phyloP scores from a whole-genome alignment of 164 flowering plant genomes.

The Buxus sempervirens region DNA sequence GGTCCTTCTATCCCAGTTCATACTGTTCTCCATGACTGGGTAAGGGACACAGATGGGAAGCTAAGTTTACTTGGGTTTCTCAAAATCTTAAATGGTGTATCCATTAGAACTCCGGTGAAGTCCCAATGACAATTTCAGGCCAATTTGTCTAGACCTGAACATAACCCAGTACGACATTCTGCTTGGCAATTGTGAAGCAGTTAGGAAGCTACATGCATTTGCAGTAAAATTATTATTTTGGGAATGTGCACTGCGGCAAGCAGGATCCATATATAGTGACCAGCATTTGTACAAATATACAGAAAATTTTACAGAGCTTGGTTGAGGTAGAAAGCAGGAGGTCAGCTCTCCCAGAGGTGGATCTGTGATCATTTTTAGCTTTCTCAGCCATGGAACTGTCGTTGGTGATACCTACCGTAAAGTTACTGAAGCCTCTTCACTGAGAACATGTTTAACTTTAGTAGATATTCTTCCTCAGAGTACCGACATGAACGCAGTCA shows the following conservation, averaged over 20 bases:
- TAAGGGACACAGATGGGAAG: conserved; percentile 91
- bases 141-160: neutral
- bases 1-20: conserved; percentile 85
- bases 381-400: neutral
- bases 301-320: too few species aligned
- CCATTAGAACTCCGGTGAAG: conserved; percentile 57
- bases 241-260: neutral
- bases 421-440: neutral
- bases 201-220: neutral
- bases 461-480: too few species aligned
- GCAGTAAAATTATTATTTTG: neutral
- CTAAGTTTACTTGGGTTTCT: conserved; percentile 92
- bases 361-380: neutral
- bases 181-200: neutral
- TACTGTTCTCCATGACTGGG: conserved; percentile 86
- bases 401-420: neutral
- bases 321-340: neutral
- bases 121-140: conserved; percentile 25
- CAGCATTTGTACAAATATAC: too few species aligned
- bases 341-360: neutral
- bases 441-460: too few species aligned
- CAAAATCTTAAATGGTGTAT: conserved; percentile 79
- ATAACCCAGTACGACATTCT: neutral
- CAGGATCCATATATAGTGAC: too few species aligned
- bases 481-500: too few species aligned